Evolutionary conservation across 371 early-diverging fungal genomes (phyloP), one percentile per base, ranked within the genome.

Genomic region (Syncephalastrum racemosum): DNA sequence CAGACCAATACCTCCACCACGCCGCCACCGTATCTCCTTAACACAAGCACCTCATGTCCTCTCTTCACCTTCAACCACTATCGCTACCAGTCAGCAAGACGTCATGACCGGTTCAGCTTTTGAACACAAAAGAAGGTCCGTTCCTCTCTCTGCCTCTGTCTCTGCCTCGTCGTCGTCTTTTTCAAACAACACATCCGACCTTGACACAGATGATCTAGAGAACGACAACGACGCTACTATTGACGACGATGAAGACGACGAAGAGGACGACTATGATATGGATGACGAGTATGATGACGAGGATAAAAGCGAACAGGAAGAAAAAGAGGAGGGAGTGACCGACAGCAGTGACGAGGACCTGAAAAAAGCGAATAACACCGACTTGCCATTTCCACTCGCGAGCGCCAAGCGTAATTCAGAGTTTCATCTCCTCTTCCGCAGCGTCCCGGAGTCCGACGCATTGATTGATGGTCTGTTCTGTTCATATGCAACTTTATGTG

Each of bases 371-470:
- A 19, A 31, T 3, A 36, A 50, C 8, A 10, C 36, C 36, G 36
- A 31, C 36, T 31, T 31, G 36, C 36, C 36, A 2, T 31, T 31
- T 51, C 20, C 54, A 4, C 40, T 69, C 18, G 80, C 83, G 10
- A 80, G 67, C 52, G 73, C 73, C 31, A 79, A 79, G 47, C 58
- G 82, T 31, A 80, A 81, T 41, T 47, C 53, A 20, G 86, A 88
- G 46, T 86, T 85, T 56, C 88, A 88, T 59, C 25, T 73, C 10
- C 66, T 86, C 25, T 88, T 88, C 56, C 63, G 79, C 46, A 80
- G 78, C 57, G 79, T 88, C 2, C 86, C 87, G 7, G 81, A 81
- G 18, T 70, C 76, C 5, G 88, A 86, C 60, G 69, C 68, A 54
- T 60, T 88, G 44, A 83, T 88, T 50, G 84, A 84, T 68, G 81